Percentiles rank a stretch among this genome's conserved stretches.
These are phyloP conservation scores for Mycena kentingensis DNA, from an alignment of 768 basidiomycete genomes.

Conservation along the genomic window DNA sequence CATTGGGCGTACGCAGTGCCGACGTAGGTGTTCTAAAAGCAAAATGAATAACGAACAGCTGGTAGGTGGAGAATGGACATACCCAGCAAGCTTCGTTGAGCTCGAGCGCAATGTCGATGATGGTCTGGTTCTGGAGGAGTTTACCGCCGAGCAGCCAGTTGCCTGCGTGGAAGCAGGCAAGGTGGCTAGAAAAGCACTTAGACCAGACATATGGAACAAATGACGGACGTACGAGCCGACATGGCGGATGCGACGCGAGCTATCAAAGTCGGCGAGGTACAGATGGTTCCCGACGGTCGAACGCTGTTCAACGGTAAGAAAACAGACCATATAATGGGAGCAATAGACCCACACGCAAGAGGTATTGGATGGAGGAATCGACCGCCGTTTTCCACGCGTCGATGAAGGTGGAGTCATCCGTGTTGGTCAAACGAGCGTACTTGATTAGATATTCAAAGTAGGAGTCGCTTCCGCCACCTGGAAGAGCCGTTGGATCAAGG, in stretches of 20 bases:
- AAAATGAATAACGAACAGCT: neutral
- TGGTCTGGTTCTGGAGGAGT: conserved; percentile 68
- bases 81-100: conserved; percentile 70
- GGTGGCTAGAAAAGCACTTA: conserved; percentile 36
- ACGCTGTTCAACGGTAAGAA: conserved; percentile 37
- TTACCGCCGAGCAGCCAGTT: conserved; percentile 76
- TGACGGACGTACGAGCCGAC: conserved; percentile 46
- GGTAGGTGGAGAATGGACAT: neutral
- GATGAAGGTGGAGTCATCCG: conserved; percentile 57
- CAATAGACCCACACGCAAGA: conserved; percentile 48
- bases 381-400: conserved; percentile 70
- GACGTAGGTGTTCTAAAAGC: conserved; percentile 35
- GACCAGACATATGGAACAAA: neutral
- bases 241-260: conserved; percentile 47
- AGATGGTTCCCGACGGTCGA: conserved; percentile 64
- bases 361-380: conserved; percentile 63
- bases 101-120: conserved; percentile 58
- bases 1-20: neutral
- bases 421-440: conserved; percentile 65
- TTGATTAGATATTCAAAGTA: conserved; percentile 82
- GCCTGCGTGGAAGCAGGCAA: conserved; percentile 76
- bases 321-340: neutral
- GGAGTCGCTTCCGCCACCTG: conserved; percentile 67
- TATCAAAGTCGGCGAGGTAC: conserved; percentile 67
- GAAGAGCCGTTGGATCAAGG: neutral